phyloP scores from a whole-genome alignment of 345 rosid genomes.

The Cardamine occulta region DNA sequence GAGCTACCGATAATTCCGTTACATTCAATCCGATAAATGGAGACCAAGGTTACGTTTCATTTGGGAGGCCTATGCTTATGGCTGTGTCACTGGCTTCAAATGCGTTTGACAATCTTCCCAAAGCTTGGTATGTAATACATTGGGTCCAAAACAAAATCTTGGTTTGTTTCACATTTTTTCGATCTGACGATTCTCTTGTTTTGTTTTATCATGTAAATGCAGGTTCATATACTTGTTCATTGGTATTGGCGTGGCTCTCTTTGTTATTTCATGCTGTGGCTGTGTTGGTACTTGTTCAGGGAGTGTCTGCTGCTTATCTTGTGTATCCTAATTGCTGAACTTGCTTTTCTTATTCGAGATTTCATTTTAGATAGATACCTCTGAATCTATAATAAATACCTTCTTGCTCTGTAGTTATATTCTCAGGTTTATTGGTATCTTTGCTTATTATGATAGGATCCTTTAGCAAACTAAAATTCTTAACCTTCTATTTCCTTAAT shows the following conservation, averaged over 20 bases:
- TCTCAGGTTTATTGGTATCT: background rate
- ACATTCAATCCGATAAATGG: slow-evolving; percentile 42
- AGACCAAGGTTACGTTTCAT: slow-evolving; percentile 49
- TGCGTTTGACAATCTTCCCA: slow-evolving; percentile 67
- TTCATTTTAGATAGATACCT: background rate
- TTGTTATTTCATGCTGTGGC: slow-evolving; percentile 89
- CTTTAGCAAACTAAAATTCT: background rate
- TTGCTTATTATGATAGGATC: slow-evolving; percentile 1
- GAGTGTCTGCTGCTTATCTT: slow-evolving; percentile 90
- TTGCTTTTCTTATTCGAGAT: background rate
- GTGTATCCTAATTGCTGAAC: slow-evolving; percentile 71
- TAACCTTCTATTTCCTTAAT: slow-evolving; percentile 62
- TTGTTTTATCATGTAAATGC: slow-evolving; percentile 42
- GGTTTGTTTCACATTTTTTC: background rate
- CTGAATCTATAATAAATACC: background rate
- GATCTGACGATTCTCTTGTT: slow-evolving; percentile 23
- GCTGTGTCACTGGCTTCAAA: slow-evolving; percentile 59
- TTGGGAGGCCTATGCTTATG: slow-evolving; percentile 89
- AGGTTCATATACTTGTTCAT: slow-evolving; percentile 94
- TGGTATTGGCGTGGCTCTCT: slow-evolving; percentile 80
- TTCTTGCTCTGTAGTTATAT: background rate
- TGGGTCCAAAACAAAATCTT: background rate
- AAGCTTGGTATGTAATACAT: slow-evolving; percentile 80
- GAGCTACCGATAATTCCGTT: slow-evolving; percentile 42
- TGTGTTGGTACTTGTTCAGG: slow-evolving; percentile 79